Evolutionary conservation across 352 stramenopile genomes (phyloP).

Genomic region (Globisporangium polare): DNA sequence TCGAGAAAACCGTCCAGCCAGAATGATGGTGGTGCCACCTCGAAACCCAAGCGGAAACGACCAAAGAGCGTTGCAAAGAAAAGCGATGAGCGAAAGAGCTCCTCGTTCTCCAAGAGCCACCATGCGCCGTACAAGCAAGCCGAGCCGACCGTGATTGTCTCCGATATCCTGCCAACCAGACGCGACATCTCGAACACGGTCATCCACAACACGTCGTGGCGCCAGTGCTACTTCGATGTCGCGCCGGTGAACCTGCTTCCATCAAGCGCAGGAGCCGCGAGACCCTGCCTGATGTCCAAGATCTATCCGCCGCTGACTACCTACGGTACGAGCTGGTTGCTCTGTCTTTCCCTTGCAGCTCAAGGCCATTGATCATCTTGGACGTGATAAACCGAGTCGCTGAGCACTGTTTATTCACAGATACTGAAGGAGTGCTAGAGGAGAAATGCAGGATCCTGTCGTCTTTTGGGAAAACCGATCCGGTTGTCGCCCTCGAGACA

Average conservation of each 20-base stretch:
- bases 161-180: constrained; percentile 24
- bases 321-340: constrained; percentile 29
- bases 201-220: constrained; percentile 43
- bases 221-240: constrained; percentile 34
- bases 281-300: constrained; percentile 21
- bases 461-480: constrained; percentile 39
- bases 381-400: background rate
- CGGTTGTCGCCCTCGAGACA: constrained; percentile 20
- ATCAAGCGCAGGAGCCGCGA: constrained; percentile 11
- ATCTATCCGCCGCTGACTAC: constrained; percentile 30
- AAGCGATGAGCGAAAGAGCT: constrained; percentile 9
- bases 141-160: constrained; percentile 16
- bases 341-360: background rate
- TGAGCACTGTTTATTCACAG: constrained; percentile 19
- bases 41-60: constrained; percentile 13
- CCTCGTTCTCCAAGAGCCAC: constrained; percentile 10
- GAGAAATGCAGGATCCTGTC: constrained; percentile 42
- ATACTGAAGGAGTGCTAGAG: constrained; percentile 36
- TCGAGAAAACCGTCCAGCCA: constrained; percentile 3
- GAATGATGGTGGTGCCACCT: background rate
- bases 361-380: background rate
- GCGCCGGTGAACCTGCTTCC: constrained; percentile 32
- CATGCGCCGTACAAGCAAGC: constrained; percentile 15
- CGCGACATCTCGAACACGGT: constrained; percentile 37
- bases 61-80: constrained; percentile 14